These are phyloP conservation scores for Acorus calamus DNA, from an alignment of 106 monocot genomes.

Conservation along the genomic window DNA sequence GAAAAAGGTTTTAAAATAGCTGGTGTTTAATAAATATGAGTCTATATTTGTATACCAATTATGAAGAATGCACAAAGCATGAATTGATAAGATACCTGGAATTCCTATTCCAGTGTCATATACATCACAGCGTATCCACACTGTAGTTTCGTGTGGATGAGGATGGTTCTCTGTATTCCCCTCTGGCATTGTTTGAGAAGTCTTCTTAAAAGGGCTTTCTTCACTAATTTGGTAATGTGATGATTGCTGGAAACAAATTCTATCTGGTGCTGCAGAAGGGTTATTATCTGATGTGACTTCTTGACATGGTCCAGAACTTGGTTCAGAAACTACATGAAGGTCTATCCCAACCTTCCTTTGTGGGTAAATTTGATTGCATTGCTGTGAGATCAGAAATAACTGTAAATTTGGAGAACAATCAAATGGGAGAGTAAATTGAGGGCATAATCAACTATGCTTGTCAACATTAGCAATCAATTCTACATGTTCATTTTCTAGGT, in stretches of 20 bases:
- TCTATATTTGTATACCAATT: too few species aligned
- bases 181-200: neutral
- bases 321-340: conserved; percentile 32
- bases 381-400: conserved; percentile 31
- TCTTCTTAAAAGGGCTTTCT: neutral
- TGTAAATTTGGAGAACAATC: neutral
- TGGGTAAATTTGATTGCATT: conserved; percentile 80
- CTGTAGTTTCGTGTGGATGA: conserved; percentile 22
- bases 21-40: too few species aligned
- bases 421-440: neutral
- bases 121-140: conserved; percentile 53
- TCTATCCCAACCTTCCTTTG: conserved; percentile 67
- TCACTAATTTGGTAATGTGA: conserved; percentile 8
- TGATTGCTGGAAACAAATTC: conserved; percentile 11
- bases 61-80: neutral
- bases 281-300: conserved; percentile 1
- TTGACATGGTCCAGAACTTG: conserved; percentile 8
- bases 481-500: too few species aligned
- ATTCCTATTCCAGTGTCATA: conserved; percentile 84
- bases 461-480: too few species aligned
- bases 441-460: too few species aligned
- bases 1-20: too few species aligned
- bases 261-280: conserved; percentile 13
- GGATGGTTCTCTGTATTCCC: conserved; percentile 11
- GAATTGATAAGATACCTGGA: conserved; percentile 36